Base-by-base conservation (phyloP, 345 rosid species). In the Lumnitzera racemosa region DNA sequence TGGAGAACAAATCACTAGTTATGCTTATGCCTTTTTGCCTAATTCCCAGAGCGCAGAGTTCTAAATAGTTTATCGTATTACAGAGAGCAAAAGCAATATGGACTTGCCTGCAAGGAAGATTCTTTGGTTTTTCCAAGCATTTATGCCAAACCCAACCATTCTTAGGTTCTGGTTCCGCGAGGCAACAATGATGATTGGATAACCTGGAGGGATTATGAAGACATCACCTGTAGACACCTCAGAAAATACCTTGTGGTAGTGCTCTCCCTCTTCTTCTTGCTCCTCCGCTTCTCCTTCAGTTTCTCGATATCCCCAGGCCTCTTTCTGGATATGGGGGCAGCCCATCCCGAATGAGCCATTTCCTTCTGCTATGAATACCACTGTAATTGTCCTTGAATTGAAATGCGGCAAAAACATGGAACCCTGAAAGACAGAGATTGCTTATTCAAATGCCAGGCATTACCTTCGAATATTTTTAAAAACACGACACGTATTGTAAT, bases 41-140 rank as follows among this genome's bases (percentile, higher is more conserved):
- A 27, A 20, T 20, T 20, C 20, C 20, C 9, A 36, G 1, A 5
- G 11, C 43, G 7, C 11, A 9, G 43, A 9, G 43, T 36, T 36
- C 10, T 36, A 4, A 36, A 3, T 27, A 27, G 31, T 20, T 20
- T 20, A 29, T 6, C 7, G 36, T 29, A 29, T 6, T 3, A 14
- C 27, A 20, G 20, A 20, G 47, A 6, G 15, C n/a, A 24, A 49
- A 56, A 52, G 36, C 12, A 27, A 14, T 5, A 41, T 60, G 49
- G 27, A 24, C 57, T 57, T 55, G 77, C 87, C 80, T 61, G 84
- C 81, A 51, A 82, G 82, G 75, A 78, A 82, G 70, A 72, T 74
- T 62, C 79, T 69, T 50, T 72, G 55, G 69, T 65, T 60, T 53
- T 68, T 61, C 25, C 5, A 46, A 1, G 82, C 81, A 53, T 76